Evolutionary conservation across 2,329 filamentous ascomycete species (phyloP), one percentile per base, ranked within the genome.

Genomic region (Sporothrix curviconia): DNA sequence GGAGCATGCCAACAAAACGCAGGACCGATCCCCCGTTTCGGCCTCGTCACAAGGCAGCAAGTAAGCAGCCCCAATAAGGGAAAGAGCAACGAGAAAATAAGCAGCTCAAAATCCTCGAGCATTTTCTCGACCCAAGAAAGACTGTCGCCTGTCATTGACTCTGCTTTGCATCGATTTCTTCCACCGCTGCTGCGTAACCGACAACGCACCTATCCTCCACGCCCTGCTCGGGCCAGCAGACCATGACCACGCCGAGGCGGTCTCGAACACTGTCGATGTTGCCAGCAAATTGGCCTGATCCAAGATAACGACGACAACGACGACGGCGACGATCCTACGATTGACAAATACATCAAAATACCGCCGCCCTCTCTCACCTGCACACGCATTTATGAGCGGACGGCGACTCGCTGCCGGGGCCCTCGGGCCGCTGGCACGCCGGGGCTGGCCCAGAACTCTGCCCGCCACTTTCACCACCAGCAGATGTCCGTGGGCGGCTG

Each of bases 351-450:
- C 43, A 34, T 17, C 6, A 25, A 44, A 19, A 30, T 11, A 25
- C 28, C 30, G 12, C 17, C 15, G 8, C 22, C 19, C 24, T 12
- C 22, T 14, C 6, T n/a, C 15, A 7, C 15, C 30, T 43, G n/a
- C n/a, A 30, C 32, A 25, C 36, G 15, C 53, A 30, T 68, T n/a
- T 67, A 87, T 87, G 84, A 87, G 82, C 76, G 83, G 82, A 78
- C 85, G 87, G 79, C 83, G 89, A 67, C 78, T 92, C 74, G 85
- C 87, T 72, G 83, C 86, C 69, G 84, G 87, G 74, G 79, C 88
- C 65, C 76, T 83, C 73, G 60, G 57, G 49, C 83, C 85, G 72
- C 74, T 84, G 66, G 77, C 84, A 70, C 83, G 84, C 73, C 83
- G 71, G 78, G 77, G 64, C 72, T 77, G 61, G 71, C 78, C 65